Percentiles rank a stretch among this genome's conserved stretches.
These are phyloP conservation scores for Starmerella cellae DNA, from an alignment of 805 yeast genomes.

Conservation along the genomic window DNA sequence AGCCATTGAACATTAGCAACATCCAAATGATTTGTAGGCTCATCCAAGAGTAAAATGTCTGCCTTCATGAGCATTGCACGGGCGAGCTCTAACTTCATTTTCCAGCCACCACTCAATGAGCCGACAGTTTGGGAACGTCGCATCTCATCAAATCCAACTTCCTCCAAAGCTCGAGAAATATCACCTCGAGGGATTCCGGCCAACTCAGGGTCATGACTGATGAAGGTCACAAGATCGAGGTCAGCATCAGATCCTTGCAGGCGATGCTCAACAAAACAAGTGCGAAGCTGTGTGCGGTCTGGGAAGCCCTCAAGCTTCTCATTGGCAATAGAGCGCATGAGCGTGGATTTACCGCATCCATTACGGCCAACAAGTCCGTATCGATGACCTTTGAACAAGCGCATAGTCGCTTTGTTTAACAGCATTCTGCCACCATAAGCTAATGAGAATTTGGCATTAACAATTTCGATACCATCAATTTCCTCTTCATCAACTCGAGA, in stretches of 20 bases:
- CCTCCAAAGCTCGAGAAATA: constrained; percentile 59
- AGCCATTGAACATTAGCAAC: constrained; percentile 89
- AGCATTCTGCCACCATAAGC: constrained; percentile 98
- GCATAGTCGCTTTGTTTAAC: constrained; percentile 77
- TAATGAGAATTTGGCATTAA: constrained; percentile 84
- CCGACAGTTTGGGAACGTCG: constrained; percentile 86
- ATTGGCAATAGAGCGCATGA: constrained; percentile 91
- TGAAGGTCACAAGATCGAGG: constrained; percentile 74
- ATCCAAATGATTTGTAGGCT: constrained; percentile 97
- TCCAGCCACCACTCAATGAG: constrained; percentile 97
- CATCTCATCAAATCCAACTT: constrained; percentile 85
- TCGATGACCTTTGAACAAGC: constrained; percentile 86
- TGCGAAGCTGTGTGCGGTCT: constrained; percentile 65
- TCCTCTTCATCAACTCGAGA: constrained; percentile 42
- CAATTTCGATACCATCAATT: constrained; percentile 80
- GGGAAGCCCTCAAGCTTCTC: constrained; percentile 98
- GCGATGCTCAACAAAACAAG: constrained; percentile 95
- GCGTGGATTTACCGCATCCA: constrained; percentile 97
- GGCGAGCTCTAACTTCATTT: constrained; percentile 96
- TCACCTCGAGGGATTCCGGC: constrained; percentile 46
- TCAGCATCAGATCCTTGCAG: constrained; percentile 91
- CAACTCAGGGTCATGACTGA: constrained; percentile 79
- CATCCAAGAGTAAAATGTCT: constrained; percentile 85
- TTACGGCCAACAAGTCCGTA: constrained; percentile 96
- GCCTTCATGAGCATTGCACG: constrained; percentile 98